Evolutionary conservation across 2,329 filamentous ascomycete species (phyloP), one percentile per base, ranked within the genome.

Genomic region (Alternaria metachromatica): DNA sequence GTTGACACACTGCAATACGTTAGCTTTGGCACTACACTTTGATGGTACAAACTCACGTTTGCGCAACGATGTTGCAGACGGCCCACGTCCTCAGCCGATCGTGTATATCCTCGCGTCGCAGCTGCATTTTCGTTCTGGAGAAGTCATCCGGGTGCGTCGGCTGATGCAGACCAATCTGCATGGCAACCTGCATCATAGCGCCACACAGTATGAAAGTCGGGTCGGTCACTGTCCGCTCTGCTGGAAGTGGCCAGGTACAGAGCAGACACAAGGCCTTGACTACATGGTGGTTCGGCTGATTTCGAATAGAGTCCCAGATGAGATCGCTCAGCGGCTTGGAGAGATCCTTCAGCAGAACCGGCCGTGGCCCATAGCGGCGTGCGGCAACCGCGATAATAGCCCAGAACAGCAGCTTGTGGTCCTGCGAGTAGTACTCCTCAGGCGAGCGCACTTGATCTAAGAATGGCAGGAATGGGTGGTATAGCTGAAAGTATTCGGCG

Each of bases 401-500:
- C 94, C 94, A 97, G 80, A 97, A 97, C 2, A 97, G 86, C 13
- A 97, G 84, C 5, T 90, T 89, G 55, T 93, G 91, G 72, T 95
- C 90, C 63, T 89, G 87, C 74, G 91, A 91, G 77, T 92, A 96
- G 62, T 89, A 84, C 50, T 96, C 78, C n/a, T 80, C 91, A 2
- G 93, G 90, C 0, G 87, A 82, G 68, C 90, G 88, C 10, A 84
- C 76, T 6, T 88, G 85, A 72, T 89, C 91, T 68, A 95, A 86
- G 73, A 95, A 91, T 1, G 92, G 92, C 15, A 95, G 82, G 75
- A 92, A 95, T 1, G 88, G 89, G 76, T 96, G 92, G 77, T 94
- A 95, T 73, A 84, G 88, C 64, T 84, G 82, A 82, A 93, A 95
- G 81, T 91, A 95, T 73, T 92, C 89, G 80, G 86, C 84, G 80